Evolutionary conservation across 164 flowering plant genomes (phyloP), one percentile per base, ranked within the genome.

Genomic region (Hamamelis virginiana): DNA sequence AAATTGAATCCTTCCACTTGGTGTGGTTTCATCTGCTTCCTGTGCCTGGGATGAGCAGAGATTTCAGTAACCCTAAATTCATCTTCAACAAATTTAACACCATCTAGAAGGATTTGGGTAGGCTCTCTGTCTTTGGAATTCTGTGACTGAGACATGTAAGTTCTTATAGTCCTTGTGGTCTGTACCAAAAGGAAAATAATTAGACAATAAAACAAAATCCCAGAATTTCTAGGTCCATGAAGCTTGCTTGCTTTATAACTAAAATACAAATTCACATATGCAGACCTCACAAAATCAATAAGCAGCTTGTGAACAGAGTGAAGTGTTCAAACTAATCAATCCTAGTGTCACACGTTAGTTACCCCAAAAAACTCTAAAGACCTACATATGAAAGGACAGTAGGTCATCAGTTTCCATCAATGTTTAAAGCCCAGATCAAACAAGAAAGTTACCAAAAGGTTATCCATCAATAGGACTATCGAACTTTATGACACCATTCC

Each of bases 1-100:
- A 95, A 95, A 69, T 87, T 87, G 74, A 95, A 92, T 16, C 98
- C 98, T 74, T 90, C 97, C 9, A 87, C 69, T 75, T 95, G 97
- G 77, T 92, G 97, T n/a, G 91, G 88, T 70, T 86, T 95, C 98
- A 92, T 95, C 67, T 85, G 83, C 74, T 89, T 86, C 77, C 23
- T 74, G 68, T 95, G 98, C 75, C 94, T 84, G 18, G 98, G 99
- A 71, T 95, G 98, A 61, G 94, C 83, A 64, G 74, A 68, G 13
- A 92, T 76, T 67, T 82, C 93, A 62, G 79, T 73, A 21, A 64
- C 73, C 16, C 48, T 51, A 16, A 81, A 64, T 62, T 82, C 85
- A 43, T 77, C 74, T 50, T 68, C 82, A 59, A 82, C 63, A 23
- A 77, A 62, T 27, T 77, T 78, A 67, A 82, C 22, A 21, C 79